Evolutionary conservation across 768 basidiomycete genomes (phyloP).

Genomic region (Tephrocybe sp.): DNA sequence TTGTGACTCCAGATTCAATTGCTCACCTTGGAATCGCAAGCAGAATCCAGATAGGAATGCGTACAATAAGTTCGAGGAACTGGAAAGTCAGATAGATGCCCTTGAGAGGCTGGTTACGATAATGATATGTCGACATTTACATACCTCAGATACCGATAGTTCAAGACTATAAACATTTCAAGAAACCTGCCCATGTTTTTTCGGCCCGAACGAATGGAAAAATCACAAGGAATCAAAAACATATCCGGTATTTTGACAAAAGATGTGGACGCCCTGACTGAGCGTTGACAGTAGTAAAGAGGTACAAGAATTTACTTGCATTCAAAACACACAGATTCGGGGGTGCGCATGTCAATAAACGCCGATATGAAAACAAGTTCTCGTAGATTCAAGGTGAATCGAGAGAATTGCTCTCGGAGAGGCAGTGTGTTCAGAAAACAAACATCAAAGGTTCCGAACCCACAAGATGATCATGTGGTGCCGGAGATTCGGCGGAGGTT

Average conservation of each 20-base stretch:
- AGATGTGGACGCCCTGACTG: no score
- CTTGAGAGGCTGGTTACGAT: constrained; percentile 50
- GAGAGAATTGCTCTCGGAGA: no score
- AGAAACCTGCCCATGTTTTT: constrained; percentile 53
- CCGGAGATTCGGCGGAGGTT: no score
- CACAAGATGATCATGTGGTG: no score
- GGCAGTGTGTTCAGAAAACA: no score
- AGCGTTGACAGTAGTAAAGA: no score
- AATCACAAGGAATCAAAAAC: constrained; percentile 31
- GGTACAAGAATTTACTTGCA: no score
- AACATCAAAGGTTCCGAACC: no score
- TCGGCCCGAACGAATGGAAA: neutral
- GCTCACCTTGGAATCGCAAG: constrained; percentile 35
- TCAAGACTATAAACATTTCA: constrained; percentile 25
- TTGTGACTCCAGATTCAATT: neutral
- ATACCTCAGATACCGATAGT: neutral
- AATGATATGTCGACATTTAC: constrained; percentile 27
- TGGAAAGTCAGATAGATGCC: constrained; percentile 46
- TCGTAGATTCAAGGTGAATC: no score
- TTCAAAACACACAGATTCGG: no score
- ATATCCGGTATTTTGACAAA: neutral
- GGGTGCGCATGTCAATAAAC: no score
- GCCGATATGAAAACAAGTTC: no score
- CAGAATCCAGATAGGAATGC: constrained; percentile 49
- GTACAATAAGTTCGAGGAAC: constrained; percentile 36